phyloP scores from a whole-genome alignment of 371 early-diverging fungal genomes.

The Actinomortierella ambigua region DNA sequence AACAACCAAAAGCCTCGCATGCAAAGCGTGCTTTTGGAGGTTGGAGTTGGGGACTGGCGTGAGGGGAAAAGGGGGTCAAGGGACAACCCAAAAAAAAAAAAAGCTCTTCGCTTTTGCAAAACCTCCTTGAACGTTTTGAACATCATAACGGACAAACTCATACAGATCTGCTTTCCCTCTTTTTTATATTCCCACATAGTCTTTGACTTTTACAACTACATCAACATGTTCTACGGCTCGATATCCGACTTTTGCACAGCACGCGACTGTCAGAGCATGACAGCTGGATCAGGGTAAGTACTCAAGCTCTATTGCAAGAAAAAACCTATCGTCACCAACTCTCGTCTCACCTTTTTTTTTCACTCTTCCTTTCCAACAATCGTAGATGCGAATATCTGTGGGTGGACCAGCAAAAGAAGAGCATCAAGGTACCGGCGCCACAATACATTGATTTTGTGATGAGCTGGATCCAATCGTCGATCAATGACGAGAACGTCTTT shows the following conservation, averaged over 20 bases:
- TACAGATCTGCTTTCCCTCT: background rate
- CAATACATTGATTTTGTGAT: conserved; percentile 94
- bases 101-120: no score
- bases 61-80: no score
- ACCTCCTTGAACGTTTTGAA: no score
- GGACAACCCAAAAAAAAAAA: no score
- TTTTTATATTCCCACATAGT: conserved; percentile 45
- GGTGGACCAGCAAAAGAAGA: conserved; percentile 87
- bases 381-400: conserved; percentile 85
- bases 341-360: conserved; percentile 5
- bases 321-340: conserved; percentile 1
- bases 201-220: conserved; percentile 94
- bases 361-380: conserved; percentile 3
- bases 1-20: no score
- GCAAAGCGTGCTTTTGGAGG: no score
- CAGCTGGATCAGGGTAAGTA: conserved; percentile 80
- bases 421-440: conserved; percentile 86
- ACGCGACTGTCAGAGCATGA: conserved; percentile 84
- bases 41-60: no score
- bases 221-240: conserved; percentile 91
- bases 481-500: conserved; percentile 88
- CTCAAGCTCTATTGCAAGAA: background rate
- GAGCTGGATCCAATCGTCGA: conserved; percentile 85
- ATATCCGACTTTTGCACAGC: conserved; percentile 91
- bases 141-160: no score